Conservation (phyloP, 2,329 filamentous ascomycete species). For the Pseudocercospora fuligena region DNA sequence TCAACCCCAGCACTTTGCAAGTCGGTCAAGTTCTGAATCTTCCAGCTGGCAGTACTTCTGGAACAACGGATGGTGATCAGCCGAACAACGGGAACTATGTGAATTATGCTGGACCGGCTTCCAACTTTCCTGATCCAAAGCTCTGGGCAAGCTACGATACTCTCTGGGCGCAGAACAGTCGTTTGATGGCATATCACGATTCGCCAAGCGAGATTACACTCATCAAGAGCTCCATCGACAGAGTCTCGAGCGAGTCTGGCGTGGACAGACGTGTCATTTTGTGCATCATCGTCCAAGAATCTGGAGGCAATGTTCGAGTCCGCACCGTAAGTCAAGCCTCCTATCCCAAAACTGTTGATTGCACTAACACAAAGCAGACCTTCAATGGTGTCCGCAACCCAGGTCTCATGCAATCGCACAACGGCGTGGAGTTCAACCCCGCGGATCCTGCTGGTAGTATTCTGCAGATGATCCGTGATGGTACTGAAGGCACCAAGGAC, state of each 20-base stretch:
- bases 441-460: conserved; percentile 33
- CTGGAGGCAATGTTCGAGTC: conserved; percentile 15
- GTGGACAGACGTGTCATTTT: conserved; percentile 11
- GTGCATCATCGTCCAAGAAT: conserved; percentile 18
- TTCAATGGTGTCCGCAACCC: conserved; percentile 47
- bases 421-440: conserved; percentile 40
- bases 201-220: conserved; percentile 7
- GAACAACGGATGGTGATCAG: neutral
- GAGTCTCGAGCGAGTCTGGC: conserved; percentile 9
- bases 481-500: conserved; percentile 46
- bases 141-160: conserved; percentile 14
- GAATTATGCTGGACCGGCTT: conserved; percentile 7
- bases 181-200: conserved; percentile 11
- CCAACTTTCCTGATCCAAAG: conserved; percentile 10
- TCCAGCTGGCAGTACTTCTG: neutral
- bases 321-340: conserved; percentile 6
- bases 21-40: conserved; percentile 12
- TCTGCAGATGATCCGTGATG: conserved; percentile 48
- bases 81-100: conserved; percentile 2
- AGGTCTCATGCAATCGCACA: conserved; percentile 53
- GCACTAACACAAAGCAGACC: neutral
- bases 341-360: too few species aligned
- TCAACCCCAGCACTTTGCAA: conserved; percentile 9
- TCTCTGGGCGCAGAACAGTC: conserved; percentile 15
- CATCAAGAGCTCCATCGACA: conserved; percentile 8